Evolutionary conservation across 768 basidiomycete species (phyloP).

Genomic region (Atractiella rhizophila): DNA sequence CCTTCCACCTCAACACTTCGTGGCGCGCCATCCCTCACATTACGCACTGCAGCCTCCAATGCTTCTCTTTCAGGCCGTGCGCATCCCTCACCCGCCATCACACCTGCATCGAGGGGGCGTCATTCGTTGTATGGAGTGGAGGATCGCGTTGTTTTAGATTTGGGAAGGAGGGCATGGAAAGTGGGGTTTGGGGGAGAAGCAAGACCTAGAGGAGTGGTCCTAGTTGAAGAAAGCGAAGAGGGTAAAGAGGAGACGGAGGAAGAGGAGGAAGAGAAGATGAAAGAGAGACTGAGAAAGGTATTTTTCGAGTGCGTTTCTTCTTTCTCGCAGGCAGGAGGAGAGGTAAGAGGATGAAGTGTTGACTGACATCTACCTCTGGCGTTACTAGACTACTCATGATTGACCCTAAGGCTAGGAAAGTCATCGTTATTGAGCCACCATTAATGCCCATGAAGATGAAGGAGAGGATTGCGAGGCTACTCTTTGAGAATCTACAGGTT

Average conservation of each 20-base stretch:
- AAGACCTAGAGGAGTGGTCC: conserved; percentile 65
- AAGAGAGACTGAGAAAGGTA: conserved; percentile 1
- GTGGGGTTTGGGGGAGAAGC: conserved; percentile 95
- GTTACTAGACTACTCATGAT: conserved; percentile 35
- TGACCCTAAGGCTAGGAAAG: conserved; percentile 83
- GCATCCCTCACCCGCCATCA: too few species aligned
- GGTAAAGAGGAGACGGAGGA: conserved; percentile 5
- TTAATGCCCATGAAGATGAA: conserved; percentile 65
- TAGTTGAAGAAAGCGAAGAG: conserved; percentile 20
- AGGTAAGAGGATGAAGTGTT: background rate
- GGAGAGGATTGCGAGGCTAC: conserved; percentile 53
- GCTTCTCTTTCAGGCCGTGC: too few species aligned
- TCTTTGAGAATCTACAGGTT: conserved; percentile 78
- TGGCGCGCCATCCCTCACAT: too few species aligned
- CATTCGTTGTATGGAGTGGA: conserved; percentile 93
- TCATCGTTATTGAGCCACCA: conserved; percentile 76
- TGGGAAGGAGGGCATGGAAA: conserved; percentile 83
- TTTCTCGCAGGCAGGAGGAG: background rate
- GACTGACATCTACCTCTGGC: background rate
- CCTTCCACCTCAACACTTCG: too few species aligned
- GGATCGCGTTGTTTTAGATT: conserved; percentile 81
- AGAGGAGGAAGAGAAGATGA: conserved; percentile 8
- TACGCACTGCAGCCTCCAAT: too few species aligned
- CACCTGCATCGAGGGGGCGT: conserved; percentile 25
- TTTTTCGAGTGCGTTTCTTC: background rate